Base-by-base conservation (phyloP, 345 rosid species). In the Populus deltoides region DNA sequence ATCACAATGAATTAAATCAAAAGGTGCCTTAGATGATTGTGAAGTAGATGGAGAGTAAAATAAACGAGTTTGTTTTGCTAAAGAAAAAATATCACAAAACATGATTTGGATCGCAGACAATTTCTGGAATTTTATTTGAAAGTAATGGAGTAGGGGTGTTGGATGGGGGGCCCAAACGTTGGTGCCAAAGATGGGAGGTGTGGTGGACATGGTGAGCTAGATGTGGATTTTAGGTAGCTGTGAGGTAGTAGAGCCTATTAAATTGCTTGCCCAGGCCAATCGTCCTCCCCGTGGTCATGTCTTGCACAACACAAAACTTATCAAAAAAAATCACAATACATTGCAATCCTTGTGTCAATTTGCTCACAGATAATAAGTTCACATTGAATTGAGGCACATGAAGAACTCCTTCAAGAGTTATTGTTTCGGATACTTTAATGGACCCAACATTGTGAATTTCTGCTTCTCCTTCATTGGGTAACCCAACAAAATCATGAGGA, bases 1-100 rank as follows among this genome's bases (percentile, higher is more conserved):
- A 22, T 78, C 76, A 43, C 25, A 78, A 15, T 78, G 75, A 3
- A 78, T 41, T 33, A 81, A 47, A 13, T 73, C 72, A 73, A 81
- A 81, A 24, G 15, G 4, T 35, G 31, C 10, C 0, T 0, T 20
- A 1, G 39, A 47, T 0, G 24, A 17, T 24, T 31, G 31, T 12
- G 20, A 72, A 63, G 70, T 59, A 2, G 3, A 4, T 17, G 43
- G 11, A 47, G 22, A 51, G 6, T 77, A 73, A n/a, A 43, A 11
- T 16, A 72, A 11, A 2, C 35, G 20, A 4, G 73, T 73, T 16
- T 81, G 71, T 59, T 67, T 77, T 6, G 73, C 63, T 6, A 10
- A 36, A 12, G 61, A 35, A 45, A 15, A 81, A 72, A 68, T 5
- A 24, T 81, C 78, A 72, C 43, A 73, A 67, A 38, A n/a, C 22